Conservation (phyloP, 2,329 filamentous ascomycete genomes). For the Sporothrix schenckii region DNA sequence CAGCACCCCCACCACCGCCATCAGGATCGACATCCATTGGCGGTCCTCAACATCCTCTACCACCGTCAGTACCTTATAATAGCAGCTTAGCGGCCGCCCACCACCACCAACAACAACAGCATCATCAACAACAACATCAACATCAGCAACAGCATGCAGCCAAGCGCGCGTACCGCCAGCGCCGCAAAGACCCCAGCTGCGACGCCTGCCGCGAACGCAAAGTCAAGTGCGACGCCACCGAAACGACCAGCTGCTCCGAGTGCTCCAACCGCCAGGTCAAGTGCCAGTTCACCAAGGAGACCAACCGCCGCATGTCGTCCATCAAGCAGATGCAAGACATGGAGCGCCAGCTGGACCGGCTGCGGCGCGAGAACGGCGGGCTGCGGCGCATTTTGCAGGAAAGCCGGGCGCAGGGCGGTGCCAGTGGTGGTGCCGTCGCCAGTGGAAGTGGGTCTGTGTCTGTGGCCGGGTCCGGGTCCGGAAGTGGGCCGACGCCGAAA, state of each 20-base stretch:
- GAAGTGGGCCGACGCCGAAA: constrained; percentile 32
- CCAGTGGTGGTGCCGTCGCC: constrained; percentile 37
- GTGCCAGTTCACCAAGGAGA: constrained; percentile 99
- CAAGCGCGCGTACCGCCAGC: constrained; percentile 91
- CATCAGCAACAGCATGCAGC: constrained; percentile 61
- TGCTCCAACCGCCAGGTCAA: constrained; percentile 96
- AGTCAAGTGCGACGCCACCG: constrained; percentile 92
- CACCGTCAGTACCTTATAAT: not conserved
- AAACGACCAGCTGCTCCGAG: constrained; percentile 94
- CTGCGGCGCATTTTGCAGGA: constrained; percentile 67
- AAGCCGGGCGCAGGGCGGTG: constrained; percentile 42
- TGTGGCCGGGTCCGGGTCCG: constrained; percentile 14
- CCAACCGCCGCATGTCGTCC: constrained; percentile 96
- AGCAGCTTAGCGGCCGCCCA: constrained; percentile 31
- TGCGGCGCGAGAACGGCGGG: constrained; percentile 77
- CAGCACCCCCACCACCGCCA: not conserved
- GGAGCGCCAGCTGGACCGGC: constrained; percentile 82
- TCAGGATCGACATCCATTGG: not conserved
- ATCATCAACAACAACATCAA: constrained; percentile 22
- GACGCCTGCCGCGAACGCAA: constrained; percentile 90
- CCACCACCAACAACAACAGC: constrained; percentile 40
- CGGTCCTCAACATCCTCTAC: not conserved
- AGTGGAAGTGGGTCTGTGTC: not conserved
- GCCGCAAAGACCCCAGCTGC: constrained; percentile 94
- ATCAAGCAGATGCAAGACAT: constrained; percentile 99